phyloP scores from a whole-genome alignment of 192 early-diverging fungal species.

The Coemansia sp. region DNA sequence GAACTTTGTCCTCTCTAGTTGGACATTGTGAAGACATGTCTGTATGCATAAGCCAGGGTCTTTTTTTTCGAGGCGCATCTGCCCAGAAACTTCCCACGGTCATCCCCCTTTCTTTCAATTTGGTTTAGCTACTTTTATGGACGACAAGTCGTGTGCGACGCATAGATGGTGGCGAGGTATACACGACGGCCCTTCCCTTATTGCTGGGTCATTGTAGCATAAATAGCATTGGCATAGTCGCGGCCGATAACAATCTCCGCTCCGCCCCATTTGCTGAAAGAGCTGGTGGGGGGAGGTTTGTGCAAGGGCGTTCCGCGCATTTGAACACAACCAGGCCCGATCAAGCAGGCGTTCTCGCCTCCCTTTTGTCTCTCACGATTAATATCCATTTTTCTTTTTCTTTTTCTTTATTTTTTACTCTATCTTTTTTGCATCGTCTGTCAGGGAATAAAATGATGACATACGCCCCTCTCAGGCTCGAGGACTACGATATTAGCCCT shows the following conservation, averaged over 20 bases:
- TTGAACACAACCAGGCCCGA: not conserved
- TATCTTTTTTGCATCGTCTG: not conserved
- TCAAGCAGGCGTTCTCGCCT: not conserved
- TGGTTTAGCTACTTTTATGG: too few relatives aligned
- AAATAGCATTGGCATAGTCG: not conserved
- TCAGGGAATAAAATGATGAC: not conserved
- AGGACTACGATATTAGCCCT: conserved; percentile 83
- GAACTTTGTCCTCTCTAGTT: not conserved
- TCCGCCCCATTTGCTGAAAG: not conserved
- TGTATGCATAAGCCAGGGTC: not conserved
- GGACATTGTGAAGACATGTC: not conserved
- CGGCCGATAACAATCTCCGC: not conserved
- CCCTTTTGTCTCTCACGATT: not conserved
- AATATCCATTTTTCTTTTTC: not conserved
- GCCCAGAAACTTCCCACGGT: not conserved
- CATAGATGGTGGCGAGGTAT: not conserved
- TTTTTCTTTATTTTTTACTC: not conserved
- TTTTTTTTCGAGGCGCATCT: not conserved
- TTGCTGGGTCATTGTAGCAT: not conserved
- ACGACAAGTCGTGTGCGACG: not conserved
- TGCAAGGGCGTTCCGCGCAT: not conserved
- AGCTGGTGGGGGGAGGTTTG: not conserved
- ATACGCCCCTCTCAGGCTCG: conserved; percentile 54
- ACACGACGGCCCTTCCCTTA: not conserved
- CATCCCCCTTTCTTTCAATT: not conserved